Percentiles rank a stretch among this genome's conserved stretches.
Conservation (phyloP, 2,329 filamentous ascomycete species). For the Colletotrichum neosansevieriae region DNA sequence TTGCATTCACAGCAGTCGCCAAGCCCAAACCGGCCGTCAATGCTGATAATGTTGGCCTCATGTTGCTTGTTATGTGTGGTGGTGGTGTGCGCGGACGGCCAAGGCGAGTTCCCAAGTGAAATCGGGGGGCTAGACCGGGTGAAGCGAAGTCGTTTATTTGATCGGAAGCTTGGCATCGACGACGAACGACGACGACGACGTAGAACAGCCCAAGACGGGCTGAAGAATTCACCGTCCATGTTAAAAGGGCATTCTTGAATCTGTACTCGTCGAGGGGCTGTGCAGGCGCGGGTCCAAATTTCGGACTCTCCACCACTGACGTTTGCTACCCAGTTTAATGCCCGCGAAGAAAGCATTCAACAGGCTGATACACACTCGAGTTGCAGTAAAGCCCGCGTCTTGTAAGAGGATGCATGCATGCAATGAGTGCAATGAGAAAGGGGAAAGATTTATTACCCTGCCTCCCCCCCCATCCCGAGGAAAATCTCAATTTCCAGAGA, state of each 20-base stretch:
- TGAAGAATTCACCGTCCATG: neutral
- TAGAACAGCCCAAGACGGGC: slow-evolving; percentile 14
- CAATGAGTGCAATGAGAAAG: too few species aligned
- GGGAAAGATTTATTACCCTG: too few species aligned
- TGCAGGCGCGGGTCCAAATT: slow-evolving; percentile 34
- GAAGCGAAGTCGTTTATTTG: slow-evolving; percentile 5
- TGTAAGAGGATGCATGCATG: neutral
- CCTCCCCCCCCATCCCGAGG: neutral
- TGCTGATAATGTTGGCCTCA: slow-evolving; percentile 14
- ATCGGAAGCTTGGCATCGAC: slow-evolving; percentile 21
- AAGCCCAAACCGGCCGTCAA: slow-evolving; percentile 20
- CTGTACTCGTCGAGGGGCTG: slow-evolving; percentile 19
- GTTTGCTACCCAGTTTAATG: slow-evolving; percentile 31
- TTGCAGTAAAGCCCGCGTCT: neutral
- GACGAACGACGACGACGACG: neutral
- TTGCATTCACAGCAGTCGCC: slow-evolving; percentile 5
- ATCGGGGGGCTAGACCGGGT: neutral
- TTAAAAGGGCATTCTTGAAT: slow-evolving; percentile 26
- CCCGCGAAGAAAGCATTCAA: neutral
- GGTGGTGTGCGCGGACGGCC: neutral
- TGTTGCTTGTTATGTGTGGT: neutral
- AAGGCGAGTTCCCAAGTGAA: neutral
- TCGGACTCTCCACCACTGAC: slow-evolving; percentile 39
- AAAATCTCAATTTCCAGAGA: neutral
- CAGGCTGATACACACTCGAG: slow-evolving; percentile 1